Evolutionary conservation across 2,329 filamentous ascomycete genomes (phyloP).

Genomic region (Hymenoscyphus repandus): DNA sequence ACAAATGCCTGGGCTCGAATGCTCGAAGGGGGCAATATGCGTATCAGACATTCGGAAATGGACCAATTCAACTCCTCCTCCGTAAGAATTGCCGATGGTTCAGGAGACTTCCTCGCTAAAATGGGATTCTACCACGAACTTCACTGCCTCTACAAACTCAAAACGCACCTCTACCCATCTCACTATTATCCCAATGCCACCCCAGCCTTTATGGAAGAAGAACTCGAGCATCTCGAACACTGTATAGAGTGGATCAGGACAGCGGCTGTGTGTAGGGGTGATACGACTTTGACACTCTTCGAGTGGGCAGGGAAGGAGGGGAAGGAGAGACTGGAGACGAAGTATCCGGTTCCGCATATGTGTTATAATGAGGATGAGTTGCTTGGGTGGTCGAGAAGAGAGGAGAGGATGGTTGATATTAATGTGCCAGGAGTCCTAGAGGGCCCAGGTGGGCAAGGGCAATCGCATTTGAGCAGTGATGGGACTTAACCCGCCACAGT

Average conservation of each 20-base stretch:
- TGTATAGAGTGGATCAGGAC: slow-evolving; percentile 3
- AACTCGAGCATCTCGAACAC: slow-evolving; percentile 3
- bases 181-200: background rate
- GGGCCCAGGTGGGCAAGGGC: background rate
- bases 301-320: background rate
- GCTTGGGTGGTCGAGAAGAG: background rate
- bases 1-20: background rate
- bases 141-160: background rate
- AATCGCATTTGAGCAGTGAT: background rate
- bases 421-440: background rate
- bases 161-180: background rate
- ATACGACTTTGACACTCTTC: slow-evolving; percentile 2
- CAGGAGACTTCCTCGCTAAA: background rate
- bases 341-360: slow-evolving; percentile 4
- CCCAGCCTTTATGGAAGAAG: background rate
- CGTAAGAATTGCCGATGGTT: background rate
- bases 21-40: background rate
- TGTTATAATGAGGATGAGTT: background rate
- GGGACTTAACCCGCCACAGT: too few species aligned
- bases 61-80: background rate
- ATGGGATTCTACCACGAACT: slow-evolving; percentile 1
- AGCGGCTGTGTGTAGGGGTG: background rate
- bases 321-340: slow-evolving; percentile 1
- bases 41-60: background rate
- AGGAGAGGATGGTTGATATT: background rate